Evolutionary conservation across 2,329 filamentous ascomycete species (phyloP).

Genomic region (Penicillium polonicum): DNA sequence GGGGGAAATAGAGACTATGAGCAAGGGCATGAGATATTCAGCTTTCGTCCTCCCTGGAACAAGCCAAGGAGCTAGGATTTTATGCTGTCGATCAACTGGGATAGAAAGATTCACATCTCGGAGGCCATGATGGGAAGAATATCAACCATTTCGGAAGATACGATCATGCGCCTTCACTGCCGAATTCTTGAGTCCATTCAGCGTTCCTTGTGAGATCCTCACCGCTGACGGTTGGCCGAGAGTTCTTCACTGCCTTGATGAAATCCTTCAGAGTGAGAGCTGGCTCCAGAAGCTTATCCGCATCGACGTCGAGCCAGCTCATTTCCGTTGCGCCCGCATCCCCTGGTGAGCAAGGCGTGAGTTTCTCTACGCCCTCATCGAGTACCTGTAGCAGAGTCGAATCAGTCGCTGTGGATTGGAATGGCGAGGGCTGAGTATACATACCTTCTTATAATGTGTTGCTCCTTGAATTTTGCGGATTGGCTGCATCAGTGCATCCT

Average conservation of each 20-base stretch:
- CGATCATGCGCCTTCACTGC: constrained; percentile 72
- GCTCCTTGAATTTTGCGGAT: constrained; percentile 95
- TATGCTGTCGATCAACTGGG: background rate
- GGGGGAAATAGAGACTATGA: background rate
- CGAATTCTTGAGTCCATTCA: constrained; percentile 96
- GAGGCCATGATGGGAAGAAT: background rate
- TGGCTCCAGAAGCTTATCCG: constrained; percentile 81
- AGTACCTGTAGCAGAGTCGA: constrained; percentile 56
- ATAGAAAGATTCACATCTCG: background rate
- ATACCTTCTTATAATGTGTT: constrained; percentile 92
- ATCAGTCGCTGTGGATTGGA: background rate
- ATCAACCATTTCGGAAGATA: background rate
- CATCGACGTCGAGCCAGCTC: constrained; percentile 85
- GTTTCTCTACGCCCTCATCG: constrained; percentile 59
- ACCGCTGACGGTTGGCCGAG: constrained; percentile 82
- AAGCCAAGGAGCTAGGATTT: background rate
- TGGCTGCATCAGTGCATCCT: constrained; percentile 95
- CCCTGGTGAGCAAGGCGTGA: constrained; percentile 90
- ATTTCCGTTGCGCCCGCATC: constrained; percentile 85
- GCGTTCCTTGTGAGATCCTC: constrained; percentile 81
- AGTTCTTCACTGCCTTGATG: constrained; percentile 82
- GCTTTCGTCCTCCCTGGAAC: background rate
- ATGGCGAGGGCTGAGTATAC: constrained; percentile 23
- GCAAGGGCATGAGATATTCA: background rate
- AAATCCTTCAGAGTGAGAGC: constrained; percentile 88